These are phyloP conservation scores for Glonium stellatum DNA, from an alignment of 495 filamentous ascomycete genomes.

Conservation along the genomic window DNA sequence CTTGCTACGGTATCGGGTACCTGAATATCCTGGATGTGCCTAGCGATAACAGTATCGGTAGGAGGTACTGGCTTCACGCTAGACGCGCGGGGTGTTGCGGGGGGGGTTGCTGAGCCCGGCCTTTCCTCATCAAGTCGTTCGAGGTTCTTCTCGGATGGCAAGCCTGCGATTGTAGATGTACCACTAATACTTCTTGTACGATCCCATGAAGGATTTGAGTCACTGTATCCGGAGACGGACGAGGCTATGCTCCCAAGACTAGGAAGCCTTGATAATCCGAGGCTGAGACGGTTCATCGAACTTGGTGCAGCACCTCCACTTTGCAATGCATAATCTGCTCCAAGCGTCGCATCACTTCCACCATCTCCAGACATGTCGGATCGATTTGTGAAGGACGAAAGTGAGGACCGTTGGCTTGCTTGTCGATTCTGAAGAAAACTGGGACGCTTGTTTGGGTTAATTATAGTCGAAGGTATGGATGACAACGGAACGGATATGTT, in stretches of 20 bases:
- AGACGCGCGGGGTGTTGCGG: slow-evolving; percentile 48
- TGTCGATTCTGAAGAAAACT: slow-evolving; percentile 68
- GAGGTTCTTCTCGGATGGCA: slow-evolving; percentile 40
- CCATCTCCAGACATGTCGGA: slow-evolving; percentile 48
- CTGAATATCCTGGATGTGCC: slow-evolving; percentile 79
- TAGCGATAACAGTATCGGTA: slow-evolving; percentile 82
- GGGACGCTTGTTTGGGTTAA: slow-evolving; percentile 47
- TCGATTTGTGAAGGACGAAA: slow-evolving; percentile 62
- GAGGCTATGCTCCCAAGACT: slow-evolving; percentile 96
- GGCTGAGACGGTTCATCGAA: slow-evolving; percentile 45
- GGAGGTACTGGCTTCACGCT: slow-evolving; percentile 49
- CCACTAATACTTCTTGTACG: slow-evolving; percentile 36
- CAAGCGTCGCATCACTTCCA: slow-evolving; percentile 63
- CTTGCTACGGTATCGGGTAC: slow-evolving; percentile 82
- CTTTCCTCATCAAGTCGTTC: slow-evolving; percentile 57
- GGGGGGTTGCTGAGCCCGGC: slow-evolving; percentile 40
- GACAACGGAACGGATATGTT: slow-evolving; percentile 18
- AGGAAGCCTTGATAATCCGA: slow-evolving; percentile 62
- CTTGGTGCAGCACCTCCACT: slow-evolving; percentile 67
- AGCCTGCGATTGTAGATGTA: slow-evolving; percentile 21
- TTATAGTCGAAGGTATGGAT: background rate
- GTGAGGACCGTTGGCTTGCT: slow-evolving; percentile 69
- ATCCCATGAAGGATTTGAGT: slow-evolving; percentile 44
- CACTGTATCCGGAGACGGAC: slow-evolving; percentile 70
- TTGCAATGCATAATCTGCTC: slow-evolving; percentile 81